A percentile compares a stretch with the other conserved stretches of the same genome.
These are phyloP conservation scores for Alternaria triticimaculans DNA, from an alignment of 2,329 filamentous ascomycete genomes.

Conservation along the genomic window DNA sequence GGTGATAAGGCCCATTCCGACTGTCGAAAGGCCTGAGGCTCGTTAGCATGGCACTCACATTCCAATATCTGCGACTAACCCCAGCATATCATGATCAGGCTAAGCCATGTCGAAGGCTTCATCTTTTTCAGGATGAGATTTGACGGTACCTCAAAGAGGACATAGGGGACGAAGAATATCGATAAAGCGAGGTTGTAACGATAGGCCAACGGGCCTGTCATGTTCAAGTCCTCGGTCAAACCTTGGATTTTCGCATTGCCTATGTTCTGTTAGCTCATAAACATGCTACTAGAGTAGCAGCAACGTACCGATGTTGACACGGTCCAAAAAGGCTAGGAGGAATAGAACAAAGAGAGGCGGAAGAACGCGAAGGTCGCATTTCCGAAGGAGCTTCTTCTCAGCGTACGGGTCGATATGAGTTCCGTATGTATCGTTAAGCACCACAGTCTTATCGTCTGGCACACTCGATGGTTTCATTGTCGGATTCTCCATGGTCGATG, in stretches of 20 bases:
- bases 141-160: slow-evolving; percentile 45
- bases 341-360: slow-evolving; percentile 56
- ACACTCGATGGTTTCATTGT: slow-evolving; percentile 1
- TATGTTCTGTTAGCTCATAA: slow-evolving; percentile 8
- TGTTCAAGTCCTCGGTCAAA: slow-evolving; percentile 47
- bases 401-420: slow-evolving; percentile 42
- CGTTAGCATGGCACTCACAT: background rate
- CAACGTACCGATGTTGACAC: slow-evolving; percentile 27
- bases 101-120: slow-evolving; percentile 49
- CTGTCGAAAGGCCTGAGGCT: slow-evolving; percentile 43
- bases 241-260: slow-evolving; percentile 52
- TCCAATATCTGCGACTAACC: slow-evolving; percentile 21
- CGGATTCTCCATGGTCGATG: slow-evolving; percentile 16
- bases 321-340: slow-evolving; percentile 33
- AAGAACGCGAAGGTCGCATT: slow-evolving; percentile 57
- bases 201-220: slow-evolving; percentile 37
- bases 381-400: slow-evolving; percentile 57
- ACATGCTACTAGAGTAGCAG: background rate
- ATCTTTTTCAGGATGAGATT: slow-evolving; percentile 51
- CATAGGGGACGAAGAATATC: slow-evolving; percentile 50
- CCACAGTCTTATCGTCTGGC: slow-evolving; percentile 30
- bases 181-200: slow-evolving; percentile 49
- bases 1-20: slow-evolving; percentile 56
- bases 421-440: slow-evolving; percentile 33
- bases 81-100: slow-evolving; percentile 49